These are phyloP conservation scores for Conidiobolus coronatus DNA, from an alignment of 371 early-diverging fungal species.

Conservation along the genomic window DNA sequence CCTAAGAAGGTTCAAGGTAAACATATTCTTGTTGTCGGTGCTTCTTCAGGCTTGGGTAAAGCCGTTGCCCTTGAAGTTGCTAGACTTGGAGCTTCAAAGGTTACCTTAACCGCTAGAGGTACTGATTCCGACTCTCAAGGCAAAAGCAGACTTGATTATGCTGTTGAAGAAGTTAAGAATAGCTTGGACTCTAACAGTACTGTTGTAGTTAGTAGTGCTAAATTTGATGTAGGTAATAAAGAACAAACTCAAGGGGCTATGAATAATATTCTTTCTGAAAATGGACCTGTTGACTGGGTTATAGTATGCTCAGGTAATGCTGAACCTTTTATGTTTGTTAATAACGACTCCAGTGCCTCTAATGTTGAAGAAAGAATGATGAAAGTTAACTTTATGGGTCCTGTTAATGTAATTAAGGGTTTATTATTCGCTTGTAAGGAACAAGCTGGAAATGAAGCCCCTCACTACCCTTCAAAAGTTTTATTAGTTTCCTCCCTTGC, in stretches of 20 bases:
- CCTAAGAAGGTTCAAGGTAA: background rate
- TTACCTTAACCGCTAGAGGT: background rate
- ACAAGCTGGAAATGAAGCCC: no score
- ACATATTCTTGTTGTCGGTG: conserved; percentile 2
- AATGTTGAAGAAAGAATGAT: background rate
- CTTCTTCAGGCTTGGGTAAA: conserved; percentile 2
- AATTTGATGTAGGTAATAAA: background rate
- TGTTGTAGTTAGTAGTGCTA: background rate
- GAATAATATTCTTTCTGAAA: background rate
- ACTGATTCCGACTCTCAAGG: background rate
- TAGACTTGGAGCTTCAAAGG: background rate
- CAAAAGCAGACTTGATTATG: background rate
- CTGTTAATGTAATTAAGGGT: conserved; percentile 1
- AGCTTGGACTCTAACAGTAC: background rate
- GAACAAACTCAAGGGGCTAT: background rate
- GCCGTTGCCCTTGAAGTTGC: background rate
- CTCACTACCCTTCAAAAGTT: background rate
- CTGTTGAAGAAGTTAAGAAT: background rate
- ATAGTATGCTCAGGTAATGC: background rate
- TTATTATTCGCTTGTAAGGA: background rate
- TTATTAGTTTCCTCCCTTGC: background rate
- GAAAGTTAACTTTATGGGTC: conserved; percentile 3
- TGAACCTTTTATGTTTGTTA: background rate
- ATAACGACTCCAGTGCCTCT: no score
- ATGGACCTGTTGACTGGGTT: conserved; percentile 2